These are phyloP conservation scores for Nemania diffusa DNA, from an alignment of 2,329 filamentous ascomycete genomes.

Conservation along the genomic window DNA sequence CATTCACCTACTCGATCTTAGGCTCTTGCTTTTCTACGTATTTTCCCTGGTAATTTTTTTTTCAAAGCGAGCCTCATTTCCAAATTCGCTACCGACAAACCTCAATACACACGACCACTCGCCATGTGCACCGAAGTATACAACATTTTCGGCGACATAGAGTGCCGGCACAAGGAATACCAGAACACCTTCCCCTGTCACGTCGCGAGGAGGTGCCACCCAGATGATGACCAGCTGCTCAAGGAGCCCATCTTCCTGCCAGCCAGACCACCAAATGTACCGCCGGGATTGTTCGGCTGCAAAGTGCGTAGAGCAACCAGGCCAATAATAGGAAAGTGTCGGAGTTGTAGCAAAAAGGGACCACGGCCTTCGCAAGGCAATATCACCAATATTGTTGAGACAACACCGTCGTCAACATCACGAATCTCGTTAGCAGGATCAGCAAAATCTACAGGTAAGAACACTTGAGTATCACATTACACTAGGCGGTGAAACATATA, in stretches of 20 bases:
- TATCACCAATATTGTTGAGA: neutral
- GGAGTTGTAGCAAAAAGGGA: constrained; percentile 12
- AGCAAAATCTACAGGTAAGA: constrained; percentile 11
- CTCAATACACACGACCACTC: neutral
- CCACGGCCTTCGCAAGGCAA: constrained; percentile 1
- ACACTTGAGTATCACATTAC: neutral
- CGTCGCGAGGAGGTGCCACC: constrained; percentile 38
- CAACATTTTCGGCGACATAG: constrained; percentile 38
- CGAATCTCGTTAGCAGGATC: neutral
- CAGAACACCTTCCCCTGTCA: constrained; percentile 51
- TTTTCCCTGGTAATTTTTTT: neutral
- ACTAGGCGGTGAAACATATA: neutral
- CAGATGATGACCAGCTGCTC: constrained; percentile 40
- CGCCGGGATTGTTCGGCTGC: constrained; percentile 39
- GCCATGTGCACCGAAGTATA: constrained; percentile 51
- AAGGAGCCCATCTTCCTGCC: constrained; percentile 40
- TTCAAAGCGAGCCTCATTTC: neutral
- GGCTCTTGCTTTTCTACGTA: neutral
- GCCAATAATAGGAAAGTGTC: constrained; percentile 42
- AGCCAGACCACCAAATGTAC: constrained; percentile 34
- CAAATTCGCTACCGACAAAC: neutral
- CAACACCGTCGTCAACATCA: neutral
- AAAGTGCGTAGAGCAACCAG: constrained; percentile 36
- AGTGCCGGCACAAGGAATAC: constrained; percentile 49
- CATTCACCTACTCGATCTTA: neutral